Evolutionary conservation across 441 rosid genomes (phyloP), one percentile per base, ranked within the genome.

Genomic region (Corymbia citriodora): DNA sequence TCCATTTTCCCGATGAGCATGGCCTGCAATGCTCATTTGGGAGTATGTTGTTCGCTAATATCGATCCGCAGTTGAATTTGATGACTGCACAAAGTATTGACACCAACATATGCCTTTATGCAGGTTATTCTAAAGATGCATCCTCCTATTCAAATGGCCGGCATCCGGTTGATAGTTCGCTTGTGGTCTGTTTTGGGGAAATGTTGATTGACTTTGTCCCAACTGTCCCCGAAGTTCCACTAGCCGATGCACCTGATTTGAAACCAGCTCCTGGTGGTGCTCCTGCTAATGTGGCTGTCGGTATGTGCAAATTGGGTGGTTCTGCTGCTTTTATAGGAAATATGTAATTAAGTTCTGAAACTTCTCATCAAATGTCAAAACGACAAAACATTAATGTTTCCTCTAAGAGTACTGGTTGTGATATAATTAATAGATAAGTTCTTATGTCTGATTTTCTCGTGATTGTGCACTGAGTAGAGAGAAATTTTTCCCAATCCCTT

Each of bases 141-240:
- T 92, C 90, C 16, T 88, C 92, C 16, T 68, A 90, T 61, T 87
- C 85, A 70, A 89, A 92, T 19, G 90, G 91, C 89, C 68, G 88
- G 49, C 89, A 90, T 25, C 72, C 61, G 88, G 91, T 88, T 88
- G 57, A 90, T 50, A 92, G 90, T 50, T 92, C 93, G 33, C 94
- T 94, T n/a, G 98, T 97, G 83, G 96, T 97, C 59, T 96, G 98
- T 90, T 98, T 98, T 53, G 99, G 99, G 88, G 99, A 98, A 90
- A 95, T 98, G 97, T 93, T 98, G 95, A 97, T 98, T 3, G 99
- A 98, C 92, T 97, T 98, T 92, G 99, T 98, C n/a, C 98, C 99
- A 27, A 96, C 98, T 23, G 98, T 97, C 79, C 93, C 90, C 55
- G 98, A 97, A 86, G 98, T 97, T 89, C 97, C 99, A 63, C 95